These are phyloP conservation scores for Leucocoprinus sp. DNA, from an alignment of 768 basidiomycete genomes.

Conservation along the genomic window DNA sequence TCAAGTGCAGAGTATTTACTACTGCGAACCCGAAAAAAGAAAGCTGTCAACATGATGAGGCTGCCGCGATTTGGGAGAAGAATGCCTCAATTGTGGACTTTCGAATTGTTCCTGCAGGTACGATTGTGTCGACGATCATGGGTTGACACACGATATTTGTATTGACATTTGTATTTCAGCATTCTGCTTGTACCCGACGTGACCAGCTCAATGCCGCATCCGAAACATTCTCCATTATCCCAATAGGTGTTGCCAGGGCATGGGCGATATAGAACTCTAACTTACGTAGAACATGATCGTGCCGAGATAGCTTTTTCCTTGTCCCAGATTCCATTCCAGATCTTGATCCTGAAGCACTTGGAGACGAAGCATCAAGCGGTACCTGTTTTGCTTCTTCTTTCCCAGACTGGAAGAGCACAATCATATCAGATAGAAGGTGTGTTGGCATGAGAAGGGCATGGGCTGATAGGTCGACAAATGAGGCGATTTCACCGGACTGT, in stretches of 20 bases:
- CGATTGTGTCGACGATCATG: too few species aligned
- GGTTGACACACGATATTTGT: too few species aligned
- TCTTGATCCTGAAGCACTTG: constrained; percentile 8
- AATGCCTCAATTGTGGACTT: too few species aligned
- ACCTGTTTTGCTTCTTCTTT: not conserved
- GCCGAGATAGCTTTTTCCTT: not conserved
- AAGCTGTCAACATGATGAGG: too few species aligned
- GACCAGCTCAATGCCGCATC: constrained; percentile 29
- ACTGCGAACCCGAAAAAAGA: too few species aligned
- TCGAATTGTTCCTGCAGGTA: too few species aligned
- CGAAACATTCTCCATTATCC: constrained; percentile 31
- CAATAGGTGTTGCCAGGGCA: constrained; percentile 38
- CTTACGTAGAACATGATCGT: constrained; percentile 46
- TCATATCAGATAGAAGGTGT: constrained; percentile 50
- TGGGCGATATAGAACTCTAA: constrained; percentile 65
- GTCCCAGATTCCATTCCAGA: not conserved
- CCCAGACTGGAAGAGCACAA: constrained; percentile 27
- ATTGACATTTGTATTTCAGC: not conserved
- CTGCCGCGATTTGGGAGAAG: too few species aligned
- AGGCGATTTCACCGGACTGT: constrained; percentile 4
- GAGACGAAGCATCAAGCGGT: not conserved
- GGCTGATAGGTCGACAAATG: constrained; percentile 16
- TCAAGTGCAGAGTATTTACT: too few species aligned
- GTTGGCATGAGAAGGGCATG: constrained; percentile 35
- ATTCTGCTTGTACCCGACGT: constrained; percentile 18